These are phyloP conservation scores for Grosmannia penicillata DNA, from an alignment of 2,329 filamentous ascomycete species.

Conservation along the genomic window DNA sequence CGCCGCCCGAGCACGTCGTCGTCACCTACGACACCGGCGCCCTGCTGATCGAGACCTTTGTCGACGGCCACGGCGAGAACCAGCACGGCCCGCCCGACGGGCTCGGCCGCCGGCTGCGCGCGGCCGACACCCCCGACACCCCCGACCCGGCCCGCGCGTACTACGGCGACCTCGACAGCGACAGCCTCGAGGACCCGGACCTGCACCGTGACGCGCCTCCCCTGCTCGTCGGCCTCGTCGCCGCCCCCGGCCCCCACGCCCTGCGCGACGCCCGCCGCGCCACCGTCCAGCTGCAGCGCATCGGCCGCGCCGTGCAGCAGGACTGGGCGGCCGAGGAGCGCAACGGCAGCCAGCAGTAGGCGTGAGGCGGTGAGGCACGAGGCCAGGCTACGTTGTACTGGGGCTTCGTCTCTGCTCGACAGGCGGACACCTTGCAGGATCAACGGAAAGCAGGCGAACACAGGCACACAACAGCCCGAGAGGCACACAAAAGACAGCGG, in stretches of 20 bases:
- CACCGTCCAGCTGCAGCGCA: slow-evolving; percentile 34
- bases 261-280: slow-evolving; percentile 36
- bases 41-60: slow-evolving; percentile 24
- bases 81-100: neutral
- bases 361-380: no score
- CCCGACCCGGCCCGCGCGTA: neutral
- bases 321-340: slow-evolving; percentile 31
- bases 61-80: slow-evolving; percentile 19
- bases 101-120: neutral
- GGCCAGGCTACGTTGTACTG: no score
- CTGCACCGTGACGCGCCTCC: no score
- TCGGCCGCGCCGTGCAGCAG: slow-evolving; percentile 39
- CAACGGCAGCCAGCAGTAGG: no score
- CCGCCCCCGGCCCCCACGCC: slow-evolving; percentile 32
- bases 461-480: no score
- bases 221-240: slow-evolving; percentile 38
- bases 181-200: slow-evolving; percentile 22
- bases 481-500: no score
- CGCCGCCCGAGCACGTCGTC: slow-evolving; percentile 37
- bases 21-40: slow-evolving; percentile 35
- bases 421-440: no score
- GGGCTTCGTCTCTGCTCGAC: no score
- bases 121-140: neutral
- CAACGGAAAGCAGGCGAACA: no score
- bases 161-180: slow-evolving; percentile 6